Percentiles rank a stretch among this genome's conserved stretches.
Conservation (phyloP, 805 yeast genomes). For the Clavispora vitiphila region DNA sequence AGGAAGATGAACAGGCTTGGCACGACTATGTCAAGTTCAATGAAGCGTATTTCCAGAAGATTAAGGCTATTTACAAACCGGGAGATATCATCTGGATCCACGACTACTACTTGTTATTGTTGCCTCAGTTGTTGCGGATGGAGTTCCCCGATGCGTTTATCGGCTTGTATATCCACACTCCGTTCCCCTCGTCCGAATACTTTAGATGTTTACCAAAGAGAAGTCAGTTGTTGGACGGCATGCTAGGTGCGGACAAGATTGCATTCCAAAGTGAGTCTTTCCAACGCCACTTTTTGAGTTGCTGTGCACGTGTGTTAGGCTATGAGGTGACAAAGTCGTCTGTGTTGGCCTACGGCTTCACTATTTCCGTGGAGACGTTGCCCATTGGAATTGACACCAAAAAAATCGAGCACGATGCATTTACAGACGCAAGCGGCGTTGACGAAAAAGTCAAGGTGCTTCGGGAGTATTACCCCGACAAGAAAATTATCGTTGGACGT, state of each 20-base stretch:
- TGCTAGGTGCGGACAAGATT: slow-evolving; percentile 83
- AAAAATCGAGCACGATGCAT: slow-evolving; percentile 61
- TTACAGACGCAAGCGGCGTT: slow-evolving; percentile 33
- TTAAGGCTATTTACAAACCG: slow-evolving; percentile 66
- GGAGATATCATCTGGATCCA: slow-evolving; percentile 94
- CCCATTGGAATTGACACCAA: slow-evolving; percentile 89
- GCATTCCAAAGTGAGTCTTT: slow-evolving; percentile 85
- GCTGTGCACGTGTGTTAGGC: slow-evolving; percentile 85
- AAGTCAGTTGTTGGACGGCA: slow-evolving; percentile 76
- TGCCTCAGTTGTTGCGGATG: slow-evolving; percentile 82
- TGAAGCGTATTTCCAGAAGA: slow-evolving; percentile 81
- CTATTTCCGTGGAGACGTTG: slow-evolving; percentile 64
- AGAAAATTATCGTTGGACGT: slow-evolving; percentile 85
- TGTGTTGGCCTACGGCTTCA: slow-evolving; percentile 71
- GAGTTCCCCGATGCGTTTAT: slow-evolving; percentile 67
- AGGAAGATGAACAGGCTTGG: slow-evolving; percentile 70
- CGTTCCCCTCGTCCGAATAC: slow-evolving; percentile 94
- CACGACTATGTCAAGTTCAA: slow-evolving; percentile 85
- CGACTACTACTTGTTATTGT: slow-evolving; percentile 75
- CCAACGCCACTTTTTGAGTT: slow-evolving; percentile 84
- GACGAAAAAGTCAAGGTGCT: slow-evolving; percentile 64
- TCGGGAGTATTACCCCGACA: slow-evolving; percentile 54
- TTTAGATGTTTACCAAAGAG: slow-evolving; percentile 86
- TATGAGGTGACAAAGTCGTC: slow-evolving; percentile 58
- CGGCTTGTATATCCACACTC: slow-evolving; percentile 79